phyloP scores from a whole-genome alignment of 2,329 filamentous ascomycete species.

The Alternaria alternata region DNA sequence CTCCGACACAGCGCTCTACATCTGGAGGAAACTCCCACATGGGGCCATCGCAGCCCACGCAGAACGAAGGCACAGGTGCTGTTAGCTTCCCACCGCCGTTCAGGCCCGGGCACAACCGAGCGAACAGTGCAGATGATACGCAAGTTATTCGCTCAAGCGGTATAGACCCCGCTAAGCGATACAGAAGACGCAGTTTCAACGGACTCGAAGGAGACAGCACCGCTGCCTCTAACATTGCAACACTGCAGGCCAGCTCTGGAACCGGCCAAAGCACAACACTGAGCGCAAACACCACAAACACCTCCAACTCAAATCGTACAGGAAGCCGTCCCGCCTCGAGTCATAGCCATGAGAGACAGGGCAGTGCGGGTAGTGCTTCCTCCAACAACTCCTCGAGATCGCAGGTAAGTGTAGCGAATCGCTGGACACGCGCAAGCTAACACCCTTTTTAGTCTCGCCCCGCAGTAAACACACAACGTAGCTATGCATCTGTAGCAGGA shows the following conservation, averaged over 20 bases:
- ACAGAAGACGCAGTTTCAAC: constrained; percentile 84
- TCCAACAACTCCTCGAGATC: constrained; percentile 46
- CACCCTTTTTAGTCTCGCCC: constrained; percentile 32
- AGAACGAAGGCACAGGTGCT: constrained; percentile 63
- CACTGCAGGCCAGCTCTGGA: constrained; percentile 20
- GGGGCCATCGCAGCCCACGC: constrained; percentile 64
- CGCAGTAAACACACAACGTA: constrained; percentile 27
- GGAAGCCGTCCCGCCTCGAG: constrained; percentile 43
- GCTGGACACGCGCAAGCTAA: neutral
- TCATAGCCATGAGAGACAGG: constrained; percentile 47
- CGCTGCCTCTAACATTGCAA: constrained; percentile 24
- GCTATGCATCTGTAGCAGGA: constrained; percentile 26
- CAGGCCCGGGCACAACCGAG: constrained; percentile 62
- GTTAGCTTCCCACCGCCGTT: constrained; percentile 26
- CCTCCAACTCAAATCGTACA: constrained; percentile 42
- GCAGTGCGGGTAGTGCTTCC: constrained; percentile 50
- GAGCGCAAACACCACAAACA: constrained; percentile 29
- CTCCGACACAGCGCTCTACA: constrained; percentile 44
- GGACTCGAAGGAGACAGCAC: constrained; percentile 59
- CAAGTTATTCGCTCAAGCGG: constrained; percentile 65
- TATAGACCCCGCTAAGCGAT: constrained; percentile 76
- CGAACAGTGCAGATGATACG: constrained; percentile 74
- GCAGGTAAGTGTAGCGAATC: constrained; percentile 37
- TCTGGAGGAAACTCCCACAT: constrained; percentile 53
- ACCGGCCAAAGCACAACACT: constrained; percentile 21